phyloP scores from a whole-genome alignment of 2,329 filamentous ascomycete genomes.

The Arachnopeziza araneosa region DNA sequence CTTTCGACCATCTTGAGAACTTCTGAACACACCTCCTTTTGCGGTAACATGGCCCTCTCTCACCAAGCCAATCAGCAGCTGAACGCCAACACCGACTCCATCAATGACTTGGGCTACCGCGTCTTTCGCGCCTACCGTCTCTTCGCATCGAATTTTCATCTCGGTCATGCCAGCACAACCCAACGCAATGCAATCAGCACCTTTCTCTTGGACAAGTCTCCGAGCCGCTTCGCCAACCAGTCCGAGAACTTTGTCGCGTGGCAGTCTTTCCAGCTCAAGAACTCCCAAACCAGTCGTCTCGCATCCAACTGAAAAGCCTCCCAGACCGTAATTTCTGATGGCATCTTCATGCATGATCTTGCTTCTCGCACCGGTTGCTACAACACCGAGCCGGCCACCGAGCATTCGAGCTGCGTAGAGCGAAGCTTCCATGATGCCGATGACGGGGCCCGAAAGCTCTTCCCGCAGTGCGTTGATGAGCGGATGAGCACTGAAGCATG shows the following conservation, averaged over 20 bases:
- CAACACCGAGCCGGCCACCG: slow-evolving; percentile 68
- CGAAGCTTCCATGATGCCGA: slow-evolving; percentile 80
- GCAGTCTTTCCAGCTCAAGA: slow-evolving; percentile 67
- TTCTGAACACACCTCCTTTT: slow-evolving; percentile 39
- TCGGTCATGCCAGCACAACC: slow-evolving; percentile 91
- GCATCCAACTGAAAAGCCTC: slow-evolving; percentile 46
- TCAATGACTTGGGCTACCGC: slow-evolving; percentile 42
- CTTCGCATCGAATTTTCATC: slow-evolving; percentile 55
- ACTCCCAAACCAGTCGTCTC: slow-evolving; percentile 66
- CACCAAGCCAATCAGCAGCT: slow-evolving; percentile 40
- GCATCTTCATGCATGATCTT: slow-evolving; percentile 67
- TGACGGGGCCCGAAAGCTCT: slow-evolving; percentile 47
- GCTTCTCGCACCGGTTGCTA: slow-evolving; percentile 69
- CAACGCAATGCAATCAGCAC: slow-evolving; percentile 66
- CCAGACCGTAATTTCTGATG: slow-evolving; percentile 52
- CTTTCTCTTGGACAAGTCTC: slow-evolving; percentile 51
- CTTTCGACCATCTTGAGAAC: slow-evolving; percentile 34
- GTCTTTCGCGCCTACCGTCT: slow-evolving; percentile 39
- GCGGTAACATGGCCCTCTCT: slow-evolving; percentile 40
- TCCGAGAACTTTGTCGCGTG: slow-evolving; percentile 55
- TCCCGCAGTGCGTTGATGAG: slow-evolving; percentile 59
- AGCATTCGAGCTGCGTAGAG: slow-evolving; percentile 45
- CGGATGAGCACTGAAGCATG: slow-evolving; percentile 81
- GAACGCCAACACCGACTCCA: slow-evolving; percentile 43
- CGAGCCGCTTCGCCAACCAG: slow-evolving; percentile 66